Conservation (phyloP, 805 yeast species). For the Clavispora asparagi region DNA sequence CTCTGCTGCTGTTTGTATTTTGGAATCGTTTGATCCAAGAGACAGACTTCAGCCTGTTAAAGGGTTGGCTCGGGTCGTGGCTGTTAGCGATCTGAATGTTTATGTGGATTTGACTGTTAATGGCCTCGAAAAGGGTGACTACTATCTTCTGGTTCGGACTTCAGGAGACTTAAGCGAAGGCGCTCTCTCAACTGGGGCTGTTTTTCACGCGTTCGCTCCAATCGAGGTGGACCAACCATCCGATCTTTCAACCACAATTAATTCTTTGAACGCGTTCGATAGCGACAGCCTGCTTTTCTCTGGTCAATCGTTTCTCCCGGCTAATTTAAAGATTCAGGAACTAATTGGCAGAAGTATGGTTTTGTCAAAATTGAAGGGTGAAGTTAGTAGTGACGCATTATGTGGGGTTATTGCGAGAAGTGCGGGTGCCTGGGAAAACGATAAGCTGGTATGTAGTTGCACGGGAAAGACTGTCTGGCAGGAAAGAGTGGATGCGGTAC, state of each 20-base stretch:
- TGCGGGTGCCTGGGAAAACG: conserved; percentile 97
- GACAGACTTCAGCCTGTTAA: conserved; percentile 57
- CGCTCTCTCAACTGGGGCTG: conserved; percentile 58
- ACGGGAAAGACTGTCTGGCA: conserved; percentile 96
- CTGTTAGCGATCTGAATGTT: conserved; percentile 48
- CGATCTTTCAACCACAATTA: conserved; percentile 21
- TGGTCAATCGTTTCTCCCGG: conserved; percentile 36
- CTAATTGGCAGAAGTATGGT: conserved; percentile 68
- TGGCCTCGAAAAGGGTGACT: conserved; percentile 62
- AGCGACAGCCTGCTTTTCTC: conserved; percentile 16
- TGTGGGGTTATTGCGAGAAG: conserved; percentile 92
- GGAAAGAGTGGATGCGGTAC: conserved; percentile 74
- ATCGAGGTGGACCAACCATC: conserved; percentile 26
- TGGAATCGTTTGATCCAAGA: conserved; percentile 61
- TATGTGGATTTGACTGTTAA: conserved; percentile 75
- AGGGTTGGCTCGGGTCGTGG: conserved; percentile 83
- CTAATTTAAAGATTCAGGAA: conserved; percentile 47
- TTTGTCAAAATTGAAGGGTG: conserved; percentile 36
- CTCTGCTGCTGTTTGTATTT: conserved; percentile 85
- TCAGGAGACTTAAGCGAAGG: conserved; percentile 77
- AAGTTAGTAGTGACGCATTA: conserved; percentile 41
- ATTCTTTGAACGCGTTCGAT: conserved; percentile 30
- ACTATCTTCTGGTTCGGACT: conserved; percentile 62
- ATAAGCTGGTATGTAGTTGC: conserved; percentile 88
- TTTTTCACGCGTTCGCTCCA: conserved; percentile 42